Base-by-base conservation (phyloP, 2,329 filamentous ascomycete species). In the Nemania bipapillata region DNA sequence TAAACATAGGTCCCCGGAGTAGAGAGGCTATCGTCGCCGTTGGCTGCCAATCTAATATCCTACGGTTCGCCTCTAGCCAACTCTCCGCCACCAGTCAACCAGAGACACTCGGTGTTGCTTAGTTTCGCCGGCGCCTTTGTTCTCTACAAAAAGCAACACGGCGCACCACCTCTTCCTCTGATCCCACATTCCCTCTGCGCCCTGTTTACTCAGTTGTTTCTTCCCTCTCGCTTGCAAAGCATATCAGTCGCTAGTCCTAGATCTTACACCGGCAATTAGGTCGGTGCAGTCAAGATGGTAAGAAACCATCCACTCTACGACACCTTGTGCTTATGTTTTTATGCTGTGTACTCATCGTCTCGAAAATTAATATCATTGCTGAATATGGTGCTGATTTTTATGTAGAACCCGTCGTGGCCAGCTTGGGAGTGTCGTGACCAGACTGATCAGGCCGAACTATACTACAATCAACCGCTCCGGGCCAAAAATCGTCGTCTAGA, bases 371-470 rank as follows among this genome's bases (percentile, higher is more conserved):
- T 52, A 8, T 2, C 22, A 24, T 49, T 15, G 17, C 17, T 22
- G 22, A 50, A 52, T 4, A 15, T 22, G 28, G 26, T 40, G n/a
- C 60, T 70, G 47, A 68, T 37, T 54, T 42, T 4, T n/a, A 5
- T 20, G 4, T 56, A 72, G 68, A 68, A 69, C 56, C 28, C 70
- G 17, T 45, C 65, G 35, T 66, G 64, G 67, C 71, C 68, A 37
- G 80, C 85, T 3, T 85, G 82, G 82, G 85, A 87, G 72, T 83
- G 82, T 64, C 83, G 85, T 62, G 86, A 87, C 71, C 84, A 83
- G 72, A 80, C 85, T 67, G 85, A 87, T 32, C 81, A 83, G 76
- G 84, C 85, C 55, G 83, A 83, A 76, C 76, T 78, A 40, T 79
- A 80, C 55, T 86, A 84, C 74, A 82, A 86, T 35, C 78, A 82